Base-by-base conservation (phyloP, 371 early-diverging fungal genomes). In the Mortierella sp. region DNA sequence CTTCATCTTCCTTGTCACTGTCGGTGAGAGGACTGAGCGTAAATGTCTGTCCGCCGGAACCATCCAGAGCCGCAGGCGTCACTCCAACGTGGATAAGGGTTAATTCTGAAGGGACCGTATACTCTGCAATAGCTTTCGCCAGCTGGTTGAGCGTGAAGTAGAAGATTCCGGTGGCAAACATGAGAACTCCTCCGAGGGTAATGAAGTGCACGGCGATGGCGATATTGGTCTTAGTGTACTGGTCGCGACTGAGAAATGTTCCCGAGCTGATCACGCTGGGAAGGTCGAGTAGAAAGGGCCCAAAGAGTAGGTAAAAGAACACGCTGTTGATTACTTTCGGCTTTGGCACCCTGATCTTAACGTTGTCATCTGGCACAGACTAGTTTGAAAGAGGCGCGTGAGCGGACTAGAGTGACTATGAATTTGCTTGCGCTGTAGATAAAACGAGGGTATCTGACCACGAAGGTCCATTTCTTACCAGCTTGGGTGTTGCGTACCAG, bases 211-310 rank as follows among this genome's bases (percentile, higher is more conserved):
- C 58, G 2, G 78, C 78, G 23, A 76, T 76, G 32, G 78, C 70
- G n/a, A 57, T 70, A 43, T 76, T 76, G 57, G 78, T 53, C 50
- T 58, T 65, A 28, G 62, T 61, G 50, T 76, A 76, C 27, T 76
- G 31, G 19, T 48, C 37, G 19, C 60, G 60, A 12, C 61, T 64
- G 32, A 76, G 78, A 57, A 76, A 76, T 0, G 70, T 76, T 5
- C 78, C 78, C 4, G 78, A 76, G 62, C 78, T 76, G 66, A 76
- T 76, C 17, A 76, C 78, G 23, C 78, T 76, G 2, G 78, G 78
- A 5, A 76, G 65, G 27, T 76, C 78, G 15, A 76, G 62, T 32
- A 76, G 30, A 50, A 76, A 70, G 21, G 78, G 78, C 17, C 78
- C 78, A 55, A 76, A 76, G 47, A 76, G 28, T 8, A 76, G 70